phyloP scores from a whole-genome alignment of 208 protist species.

The Endotrypanum monterogeii region DNA sequence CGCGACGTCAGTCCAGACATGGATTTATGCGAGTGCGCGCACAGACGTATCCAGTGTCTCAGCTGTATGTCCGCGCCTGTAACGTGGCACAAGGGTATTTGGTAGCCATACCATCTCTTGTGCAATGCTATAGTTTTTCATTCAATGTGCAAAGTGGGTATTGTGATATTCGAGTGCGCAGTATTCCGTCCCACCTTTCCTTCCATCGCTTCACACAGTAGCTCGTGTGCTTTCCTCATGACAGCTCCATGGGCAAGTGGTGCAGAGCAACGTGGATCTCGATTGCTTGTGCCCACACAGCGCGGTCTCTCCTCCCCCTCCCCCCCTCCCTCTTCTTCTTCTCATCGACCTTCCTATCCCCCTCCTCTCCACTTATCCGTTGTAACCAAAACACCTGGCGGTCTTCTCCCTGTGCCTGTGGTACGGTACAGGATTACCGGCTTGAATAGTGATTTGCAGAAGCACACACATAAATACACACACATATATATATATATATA shows the following conservation, averaged over 20 bases:
- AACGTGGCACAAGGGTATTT: neutral
- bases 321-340: neutral
- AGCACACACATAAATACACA: neutral
- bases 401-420: neutral
- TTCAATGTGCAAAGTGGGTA: neutral
- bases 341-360: neutral
- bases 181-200: neutral
- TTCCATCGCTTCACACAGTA: neutral
- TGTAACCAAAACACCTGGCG: neutral
- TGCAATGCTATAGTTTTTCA: neutral
- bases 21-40: neutral
- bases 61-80: neutral
- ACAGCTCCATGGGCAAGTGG: neutral
- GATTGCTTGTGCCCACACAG: too few species aligned
- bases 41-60: neutral
- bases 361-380: neutral
- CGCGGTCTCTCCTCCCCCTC: neutral
- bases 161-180: neutral
- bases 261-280: neutral
- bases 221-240: neutral
- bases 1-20: neutral
- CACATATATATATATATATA: too few species aligned
- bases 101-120: neutral
- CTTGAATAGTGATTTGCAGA: too few species aligned
- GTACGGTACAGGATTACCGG: too few species aligned